Evolutionary conservation across 768 basidiomycete species (phyloP), one percentile per base, ranked within the genome.

Genomic region (Pseudohyphozyma bogoriensis): DNA sequence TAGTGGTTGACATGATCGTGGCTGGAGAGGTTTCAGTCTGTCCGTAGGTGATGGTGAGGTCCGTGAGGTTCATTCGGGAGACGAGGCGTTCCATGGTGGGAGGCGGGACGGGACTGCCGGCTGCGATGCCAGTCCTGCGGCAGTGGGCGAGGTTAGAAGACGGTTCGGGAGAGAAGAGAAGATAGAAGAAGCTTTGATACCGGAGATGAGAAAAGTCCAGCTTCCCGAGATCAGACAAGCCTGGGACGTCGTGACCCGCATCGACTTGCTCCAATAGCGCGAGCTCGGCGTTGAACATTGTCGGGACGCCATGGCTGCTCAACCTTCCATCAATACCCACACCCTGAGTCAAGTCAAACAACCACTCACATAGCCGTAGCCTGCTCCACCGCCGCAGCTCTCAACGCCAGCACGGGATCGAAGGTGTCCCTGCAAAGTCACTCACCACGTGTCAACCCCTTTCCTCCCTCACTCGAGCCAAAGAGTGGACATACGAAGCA

Each of bases 361-460:
- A 6, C 16, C 16, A 42, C 40, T 42, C 40, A 42, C 42, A 4
- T 22, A 44, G n/a, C n/a, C n/a, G n/a, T n/a, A n/a, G n/a, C n/a
- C n/a, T n/a, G n/a, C n/a, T n/a, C n/a, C n/a, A n/a, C n/a, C n/a
- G n/a, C n/a, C n/a, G n/a, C n/a, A n/a, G n/a, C n/a, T n/a, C n/a
- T n/a, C n/a, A 89, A 83, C 51, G 87, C 83, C 1, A 82, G 77
- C 35, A 73, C 72, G 11, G 87, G 82, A 64, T 85, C 75, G 69
- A 79, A 89, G 3, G 77, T 76, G 39, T 81, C 79, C 1, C 45
- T 46, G 45, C 37, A 37, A 18, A 37, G 18, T 8, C 45, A 9
- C 10, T 26, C 9, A 46, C 3, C 45, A 9, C 15, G 28, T 2
- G 22, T 46, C n/a, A 46, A 26, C 11, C 18, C 18, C 26, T 22